Evolutionary conservation across 2,329 filamentous ascomycete genomes (phyloP).

Genomic region (Pestalotiopsis sp.): DNA sequence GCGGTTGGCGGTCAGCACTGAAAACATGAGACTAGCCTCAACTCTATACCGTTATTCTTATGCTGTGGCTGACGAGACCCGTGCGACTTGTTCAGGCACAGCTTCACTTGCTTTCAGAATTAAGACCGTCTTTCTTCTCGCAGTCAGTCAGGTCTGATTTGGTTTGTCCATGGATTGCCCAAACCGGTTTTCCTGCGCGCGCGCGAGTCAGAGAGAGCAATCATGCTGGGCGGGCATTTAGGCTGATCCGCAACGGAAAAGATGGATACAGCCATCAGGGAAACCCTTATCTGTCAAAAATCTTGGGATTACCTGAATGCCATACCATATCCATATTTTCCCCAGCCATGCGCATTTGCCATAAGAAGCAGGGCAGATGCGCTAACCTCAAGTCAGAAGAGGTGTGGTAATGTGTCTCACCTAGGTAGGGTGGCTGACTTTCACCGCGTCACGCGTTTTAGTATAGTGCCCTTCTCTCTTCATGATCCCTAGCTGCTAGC

Average conservation of each 20-base stretch:
- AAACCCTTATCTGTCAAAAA: conserved; percentile 5
- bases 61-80: not conserved
- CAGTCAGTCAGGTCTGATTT: not conserved
- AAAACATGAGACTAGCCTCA: conserved; percentile 6
- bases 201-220: not conserved
- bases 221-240: not conserved
- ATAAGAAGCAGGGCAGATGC: not conserved
- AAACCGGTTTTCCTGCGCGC: not conserved
- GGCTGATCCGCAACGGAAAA: conserved; percentile 5
- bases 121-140: not conserved
- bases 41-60: not conserved
- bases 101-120: not conserved
- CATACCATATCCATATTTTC: not conserved
- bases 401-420: conserved; percentile 34
- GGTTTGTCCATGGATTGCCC: not conserved
- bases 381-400: conserved; percentile 14
- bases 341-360: conserved; percentile 23
- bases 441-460: conserved; percentile 32
- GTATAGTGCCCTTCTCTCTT: conserved; percentile 24
- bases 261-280: not conserved
- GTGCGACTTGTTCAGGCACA: not conserved
- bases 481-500: conserved; percentile 13
- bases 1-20: conserved; percentile 2
- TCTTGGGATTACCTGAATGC: conserved; percentile 4
- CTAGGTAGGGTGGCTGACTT: conserved; percentile 34